These are phyloP conservation scores for Kwoniella dendrophila DNA, from an alignment of 768 basidiomycete genomes.

Conservation along the genomic window DNA sequence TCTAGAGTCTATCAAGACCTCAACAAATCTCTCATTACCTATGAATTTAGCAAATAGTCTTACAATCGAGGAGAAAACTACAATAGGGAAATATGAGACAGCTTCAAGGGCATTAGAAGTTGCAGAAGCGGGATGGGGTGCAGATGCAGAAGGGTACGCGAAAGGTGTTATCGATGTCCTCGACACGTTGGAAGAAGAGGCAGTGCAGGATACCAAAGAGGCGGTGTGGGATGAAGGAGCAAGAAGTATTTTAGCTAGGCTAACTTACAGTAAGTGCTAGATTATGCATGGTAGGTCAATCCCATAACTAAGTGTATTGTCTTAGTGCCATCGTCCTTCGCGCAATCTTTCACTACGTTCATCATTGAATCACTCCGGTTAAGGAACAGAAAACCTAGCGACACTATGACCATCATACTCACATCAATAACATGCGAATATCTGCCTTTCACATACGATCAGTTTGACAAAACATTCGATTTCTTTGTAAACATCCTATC, in stretches of 20 bases:
- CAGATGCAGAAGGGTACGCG: conserved; percentile 7
- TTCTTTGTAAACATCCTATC: not conserved
- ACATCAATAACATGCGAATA: conserved; percentile 22
- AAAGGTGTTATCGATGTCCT: not conserved
- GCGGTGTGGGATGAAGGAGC: conserved; percentile 22
- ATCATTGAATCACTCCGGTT: not conserved
- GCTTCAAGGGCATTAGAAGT: conserved; percentile 32
- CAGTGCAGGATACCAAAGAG: not conserved
- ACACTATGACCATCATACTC: conserved; percentile 13
- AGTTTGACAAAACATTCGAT: not conserved
- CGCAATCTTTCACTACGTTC: conserved; percentile 1
- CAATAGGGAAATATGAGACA: conserved; percentile 13
- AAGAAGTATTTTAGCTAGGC: not conserved
- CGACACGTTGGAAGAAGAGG: not conserved
- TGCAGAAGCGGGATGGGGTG: conserved; percentile 9
- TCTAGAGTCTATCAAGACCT: conserved; percentile 15
- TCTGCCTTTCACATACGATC: not conserved
- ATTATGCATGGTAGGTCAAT: not conserved
- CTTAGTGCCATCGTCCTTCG: not conserved
- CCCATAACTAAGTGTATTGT: not conserved
- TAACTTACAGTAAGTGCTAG: conserved; percentile 9
- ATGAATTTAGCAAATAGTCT: not conserved
- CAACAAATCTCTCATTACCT: conserved; percentile 26
- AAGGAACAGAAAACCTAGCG: not conserved
- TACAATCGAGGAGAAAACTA: conserved; percentile 13